A percentile compares a stretch with the other conserved stretches of the same genome.
phyloP scores from a whole-genome alignment of 2,329 filamentous ascomycete species.

The Colletotrichum abscissum region DNA sequence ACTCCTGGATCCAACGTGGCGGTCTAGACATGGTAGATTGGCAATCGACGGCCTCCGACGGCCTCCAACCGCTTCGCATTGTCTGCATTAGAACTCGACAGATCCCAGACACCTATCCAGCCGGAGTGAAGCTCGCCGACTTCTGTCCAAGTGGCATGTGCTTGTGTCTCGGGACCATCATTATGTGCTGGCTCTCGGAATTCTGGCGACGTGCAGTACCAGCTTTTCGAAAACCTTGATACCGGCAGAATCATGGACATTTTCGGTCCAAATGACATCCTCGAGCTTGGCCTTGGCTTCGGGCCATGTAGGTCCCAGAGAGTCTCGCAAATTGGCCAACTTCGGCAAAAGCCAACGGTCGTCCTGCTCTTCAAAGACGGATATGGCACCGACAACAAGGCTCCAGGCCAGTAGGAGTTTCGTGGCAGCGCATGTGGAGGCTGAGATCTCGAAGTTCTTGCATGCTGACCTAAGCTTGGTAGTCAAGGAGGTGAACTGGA shows the following conservation, averaged over 20 bases:
- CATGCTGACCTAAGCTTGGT: not conserved
- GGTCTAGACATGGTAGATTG: not conserved
- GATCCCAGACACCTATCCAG: not conserved
- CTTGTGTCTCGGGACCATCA: not conserved
- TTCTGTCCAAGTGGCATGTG: not conserved
- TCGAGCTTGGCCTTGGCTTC: conserved; percentile 37
- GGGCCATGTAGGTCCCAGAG: conserved; percentile 36
- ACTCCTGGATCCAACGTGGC: not conserved
- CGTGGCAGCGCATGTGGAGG: conserved; percentile 25
- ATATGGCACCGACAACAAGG: conserved; percentile 40
- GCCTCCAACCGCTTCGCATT: not conserved
- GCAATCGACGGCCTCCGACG: no score
- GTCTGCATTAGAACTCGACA: not conserved
- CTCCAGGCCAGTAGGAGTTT: conserved; percentile 40
- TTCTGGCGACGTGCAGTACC: conserved; percentile 9
- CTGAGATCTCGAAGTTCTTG: not conserved
- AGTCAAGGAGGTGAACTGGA: conserved; percentile 31
- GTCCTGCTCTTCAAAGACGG: conserved; percentile 35
- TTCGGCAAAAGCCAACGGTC: conserved; percentile 40
- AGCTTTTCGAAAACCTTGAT: conserved; percentile 28
- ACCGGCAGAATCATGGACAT: conserved; percentile 39
- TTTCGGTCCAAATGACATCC: conserved; percentile 42
- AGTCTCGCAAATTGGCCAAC: conserved; percentile 28
- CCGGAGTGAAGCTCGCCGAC: not conserved
- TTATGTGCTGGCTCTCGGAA: not conserved